Percentiles rank a stretch among this genome's conserved stretches.
These are phyloP conservation scores for Septoria linicola DNA, from an alignment of 2,329 filamentous ascomycete species.

Conservation along the genomic window DNA sequence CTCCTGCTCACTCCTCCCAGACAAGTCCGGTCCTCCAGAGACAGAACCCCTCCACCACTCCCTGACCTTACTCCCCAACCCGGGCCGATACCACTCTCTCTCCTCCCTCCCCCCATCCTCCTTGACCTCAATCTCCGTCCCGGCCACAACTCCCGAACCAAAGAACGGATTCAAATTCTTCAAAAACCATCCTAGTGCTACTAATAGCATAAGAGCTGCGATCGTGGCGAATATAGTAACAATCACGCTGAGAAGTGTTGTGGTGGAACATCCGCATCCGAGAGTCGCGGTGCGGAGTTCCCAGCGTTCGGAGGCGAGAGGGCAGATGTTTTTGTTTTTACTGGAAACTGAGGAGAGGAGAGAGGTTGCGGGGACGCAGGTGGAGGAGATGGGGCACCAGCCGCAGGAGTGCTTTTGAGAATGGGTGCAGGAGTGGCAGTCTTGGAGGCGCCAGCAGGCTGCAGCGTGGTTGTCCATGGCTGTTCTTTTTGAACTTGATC, in stretches of 20 bases:
- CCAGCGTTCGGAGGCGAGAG: constrained; percentile 45
- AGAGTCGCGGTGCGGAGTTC: constrained; percentile 47
- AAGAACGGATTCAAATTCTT: constrained; percentile 29
- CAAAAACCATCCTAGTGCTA: constrained; percentile 27
- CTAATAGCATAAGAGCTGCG: constrained; percentile 40
- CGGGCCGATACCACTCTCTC: constrained; percentile 27
- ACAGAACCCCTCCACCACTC: constrained; percentile 8
- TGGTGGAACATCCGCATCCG: constrained; percentile 49
- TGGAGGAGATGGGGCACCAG: constrained; percentile 46
- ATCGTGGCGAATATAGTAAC: constrained; percentile 46
- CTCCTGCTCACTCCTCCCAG: constrained; percentile 41
- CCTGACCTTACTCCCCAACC: constrained; percentile 18
- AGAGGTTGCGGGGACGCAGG: constrained; percentile 45
- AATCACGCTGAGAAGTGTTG: constrained; percentile 46
- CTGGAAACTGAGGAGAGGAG: constrained; percentile 43
- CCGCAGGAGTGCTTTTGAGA: constrained; percentile 40
- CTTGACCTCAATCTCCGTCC: constrained; percentile 35
- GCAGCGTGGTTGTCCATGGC: constrained; percentile 8
- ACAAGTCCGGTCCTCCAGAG: constrained; percentile 23
- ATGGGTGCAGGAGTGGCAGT: constrained; percentile 35
- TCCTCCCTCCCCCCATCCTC: constrained; percentile 30
- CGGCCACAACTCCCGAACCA: constrained; percentile 32
- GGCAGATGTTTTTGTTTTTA: constrained; percentile 35
- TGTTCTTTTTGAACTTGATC: too few relatives aligned
- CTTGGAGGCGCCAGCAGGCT: constrained; percentile 36